Evolutionary conservation across 148 eudicot species (phyloP), one percentile per base, ranked within the genome.

Genomic region (Mesembryanthemum crystallinum): DNA sequence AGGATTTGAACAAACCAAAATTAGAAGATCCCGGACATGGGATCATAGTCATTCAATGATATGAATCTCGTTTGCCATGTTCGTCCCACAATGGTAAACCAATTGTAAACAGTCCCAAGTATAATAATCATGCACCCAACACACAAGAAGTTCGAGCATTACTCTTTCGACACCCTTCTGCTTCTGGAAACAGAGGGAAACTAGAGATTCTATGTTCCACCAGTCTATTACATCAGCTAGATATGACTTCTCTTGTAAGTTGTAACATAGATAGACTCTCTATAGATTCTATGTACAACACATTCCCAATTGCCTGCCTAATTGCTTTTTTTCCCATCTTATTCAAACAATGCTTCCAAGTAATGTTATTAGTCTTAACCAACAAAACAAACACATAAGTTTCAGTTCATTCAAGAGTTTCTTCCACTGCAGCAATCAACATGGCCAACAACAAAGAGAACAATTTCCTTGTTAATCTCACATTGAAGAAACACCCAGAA

Each of bases 51-150:
- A 18, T 37, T 37, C 69, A n/a, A 5, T 43, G 23, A n/a, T 6
- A 25, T 45, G 12, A 62, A 64, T n/a, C 63, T 24, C 32, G 15
- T 17, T 74, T n/a, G 30, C 39, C 76, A 49, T 63, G 59, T 62
- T 62, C 4, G 10, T 29, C 28, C 28, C 14, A 7, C 39, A 1
- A 72, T 24, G 27, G 27, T 17, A 42, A 73, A 62, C 9, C 72
- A 69, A 25, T 52, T 0, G n/a, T 27, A 49, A 47, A 0, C 30
- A 20, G 30, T 9, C 63, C 55, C 15, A 14, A 27, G 13, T 7
- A 54, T 2, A 8, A 54, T 8, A 30, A 33, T 52, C 57, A 52
- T 15, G n/a, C 57, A 52, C 17, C n/a, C 57, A 52, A 52, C 57
- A 52, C 21, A n/a, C 69, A 65, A 27, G n/a, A 61, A 61, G 17